Evolutionary conservation across 2,329 filamentous ascomycete genomes (phyloP).

Genomic region (Cladophialophora yegresii): DNA sequence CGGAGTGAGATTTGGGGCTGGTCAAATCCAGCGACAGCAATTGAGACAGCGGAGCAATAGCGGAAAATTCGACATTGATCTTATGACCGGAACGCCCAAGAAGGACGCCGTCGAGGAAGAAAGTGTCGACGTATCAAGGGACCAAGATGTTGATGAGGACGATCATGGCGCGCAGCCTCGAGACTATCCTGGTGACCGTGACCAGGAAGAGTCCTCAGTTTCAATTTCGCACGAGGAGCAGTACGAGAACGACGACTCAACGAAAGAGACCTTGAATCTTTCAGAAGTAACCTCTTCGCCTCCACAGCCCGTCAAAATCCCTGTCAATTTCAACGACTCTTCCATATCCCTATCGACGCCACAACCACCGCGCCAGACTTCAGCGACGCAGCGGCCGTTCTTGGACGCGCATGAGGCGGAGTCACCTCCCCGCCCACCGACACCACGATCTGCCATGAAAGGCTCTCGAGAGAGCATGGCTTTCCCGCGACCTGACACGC

Average conservation of each 20-base stretch:
- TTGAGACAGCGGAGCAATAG: constrained; percentile 23
- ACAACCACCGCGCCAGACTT: constrained; percentile 1
- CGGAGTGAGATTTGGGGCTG: constrained; percentile 28
- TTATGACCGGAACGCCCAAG: constrained; percentile 30
- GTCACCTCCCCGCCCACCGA: constrained; percentile 29
- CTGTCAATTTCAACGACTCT: constrained; percentile 32
- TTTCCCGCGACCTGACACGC: constrained; percentile 15
- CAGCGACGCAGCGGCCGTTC: not conserved
- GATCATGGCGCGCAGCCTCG: not conserved
- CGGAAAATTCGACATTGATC: constrained; percentile 33
- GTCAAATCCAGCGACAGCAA: constrained; percentile 23
- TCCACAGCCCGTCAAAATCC: constrained; percentile 17
- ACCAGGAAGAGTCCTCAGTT: not conserved
- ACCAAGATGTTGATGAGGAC: not conserved
- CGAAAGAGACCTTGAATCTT: constrained; percentile 5
- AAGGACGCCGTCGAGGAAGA: constrained; percentile 13
- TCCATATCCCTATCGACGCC: constrained; percentile 21
- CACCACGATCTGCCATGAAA: constrained; percentile 36
- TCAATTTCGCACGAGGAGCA: not conserved
- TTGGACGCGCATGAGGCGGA: not conserved
- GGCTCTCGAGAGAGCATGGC: constrained; percentile 26
- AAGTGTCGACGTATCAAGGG: not conserved
- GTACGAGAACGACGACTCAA: not conserved
- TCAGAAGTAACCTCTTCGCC: constrained; percentile 13
- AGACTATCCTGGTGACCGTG: not conserved